A percentile compares a stretch with the other conserved stretches of the same genome.
These are phyloP conservation scores for Trichoderma sp. DNA, from an alignment of 2,329 filamentous ascomycete species.

Conservation along the genomic window DNA sequence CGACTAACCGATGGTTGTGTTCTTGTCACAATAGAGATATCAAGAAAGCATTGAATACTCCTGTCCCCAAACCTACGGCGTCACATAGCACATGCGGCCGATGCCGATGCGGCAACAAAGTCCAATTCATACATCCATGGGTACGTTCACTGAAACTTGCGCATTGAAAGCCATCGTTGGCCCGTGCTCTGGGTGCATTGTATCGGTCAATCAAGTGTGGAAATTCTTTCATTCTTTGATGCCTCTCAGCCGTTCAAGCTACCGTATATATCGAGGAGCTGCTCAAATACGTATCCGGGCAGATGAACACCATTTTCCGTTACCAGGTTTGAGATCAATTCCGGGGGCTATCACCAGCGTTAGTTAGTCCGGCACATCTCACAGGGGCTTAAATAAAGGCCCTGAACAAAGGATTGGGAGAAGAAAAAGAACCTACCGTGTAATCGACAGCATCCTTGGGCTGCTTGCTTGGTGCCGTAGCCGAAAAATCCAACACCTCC, in stretches of 20 bases:
- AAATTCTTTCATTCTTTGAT: background rate
- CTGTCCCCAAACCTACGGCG: background rate
- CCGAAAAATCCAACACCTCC: slow-evolving; percentile 70
- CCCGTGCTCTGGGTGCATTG: background rate
- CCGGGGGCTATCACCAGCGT: slow-evolving; percentile 51
- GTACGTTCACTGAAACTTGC: background rate
- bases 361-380: slow-evolving; percentile 26
- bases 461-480: slow-evolving; percentile 45
- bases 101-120: background rate
- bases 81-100: background rate
- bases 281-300: slow-evolving; percentile 66
- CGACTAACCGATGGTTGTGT: no score
- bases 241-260: slow-evolving; percentile 37
- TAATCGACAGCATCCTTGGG: slow-evolving; percentile 64
- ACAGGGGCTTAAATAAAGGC: no score
- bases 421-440: slow-evolving; percentile 61
- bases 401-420: no score
- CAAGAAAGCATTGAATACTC: background rate
- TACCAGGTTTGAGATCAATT: slow-evolving; percentile 68
- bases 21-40: background rate
- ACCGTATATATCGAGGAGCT: slow-evolving; percentile 62
- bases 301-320: slow-evolving; percentile 72
- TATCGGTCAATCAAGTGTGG: background rate
- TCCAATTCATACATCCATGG: background rate
- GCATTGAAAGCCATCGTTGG: background rate